Percentiles rank a stretch among this genome's conserved stretches.
These are phyloP conservation scores for Mycosphaerella sp. DNA, from an alignment of 2,329 filamentous ascomycete species.

Conservation along the genomic window DNA sequence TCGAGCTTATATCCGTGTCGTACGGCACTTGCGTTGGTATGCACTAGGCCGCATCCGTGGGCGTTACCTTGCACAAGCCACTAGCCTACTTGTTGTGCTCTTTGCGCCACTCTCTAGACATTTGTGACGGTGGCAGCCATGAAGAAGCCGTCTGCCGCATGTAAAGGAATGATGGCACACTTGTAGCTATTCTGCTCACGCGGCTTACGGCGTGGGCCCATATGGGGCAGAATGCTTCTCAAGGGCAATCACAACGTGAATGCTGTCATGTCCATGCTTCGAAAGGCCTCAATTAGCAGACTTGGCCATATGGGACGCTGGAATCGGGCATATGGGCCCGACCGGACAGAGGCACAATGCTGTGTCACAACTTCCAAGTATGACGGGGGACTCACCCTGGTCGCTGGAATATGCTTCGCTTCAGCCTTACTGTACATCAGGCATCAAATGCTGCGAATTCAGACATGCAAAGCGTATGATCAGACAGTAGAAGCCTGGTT, in stretches of 20 bases:
- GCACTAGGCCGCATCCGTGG: background rate
- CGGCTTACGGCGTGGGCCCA: background rate
- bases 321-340: background rate
- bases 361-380: background rate
- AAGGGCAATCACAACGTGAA: background rate
- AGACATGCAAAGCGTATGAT: too few species aligned
- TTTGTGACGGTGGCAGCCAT: background rate
- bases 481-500: background rate
- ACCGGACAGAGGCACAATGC: background rate
- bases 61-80: background rate
- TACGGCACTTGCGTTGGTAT: background rate
- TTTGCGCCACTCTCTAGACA: background rate
- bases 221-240: background rate
- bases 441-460: background rate
- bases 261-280: background rate
- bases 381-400: background rate
- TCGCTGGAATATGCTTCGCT: background rate
- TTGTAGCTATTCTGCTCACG: background rate
- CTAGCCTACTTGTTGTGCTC: background rate
- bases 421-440: background rate
- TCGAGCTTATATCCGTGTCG: background rate
- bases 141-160: background rate
- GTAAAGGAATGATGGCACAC: background rate
- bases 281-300: too few species aligned
- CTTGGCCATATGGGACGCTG: background rate